phyloP scores from a whole-genome alignment of 768 basidiomycete genomes.

The Jaapia argillacea region DNA sequence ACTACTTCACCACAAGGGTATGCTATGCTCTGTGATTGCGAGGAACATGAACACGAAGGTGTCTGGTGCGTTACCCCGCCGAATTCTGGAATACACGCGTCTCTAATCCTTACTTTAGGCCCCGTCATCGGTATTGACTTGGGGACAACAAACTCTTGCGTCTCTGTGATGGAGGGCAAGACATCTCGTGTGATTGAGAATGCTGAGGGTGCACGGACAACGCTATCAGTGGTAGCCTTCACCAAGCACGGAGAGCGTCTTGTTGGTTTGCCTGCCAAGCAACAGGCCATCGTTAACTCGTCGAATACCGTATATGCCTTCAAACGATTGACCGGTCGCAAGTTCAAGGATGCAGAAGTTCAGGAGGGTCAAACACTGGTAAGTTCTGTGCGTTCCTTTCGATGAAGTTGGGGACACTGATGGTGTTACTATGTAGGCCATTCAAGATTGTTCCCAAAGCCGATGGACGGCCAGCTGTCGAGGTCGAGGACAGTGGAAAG shows the following conservation, averaged over 20 bases:
- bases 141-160: constrained; percentile 89
- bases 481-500: constrained; percentile 72
- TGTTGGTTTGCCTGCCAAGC: constrained; percentile 92
- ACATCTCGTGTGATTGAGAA: constrained; percentile 94
- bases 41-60: constrained; percentile 97
- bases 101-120: constrained; percentile 28
- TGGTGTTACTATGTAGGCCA: too few species aligned
- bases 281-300: constrained; percentile 94
- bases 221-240: constrained; percentile 97
- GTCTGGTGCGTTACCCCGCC: constrained; percentile 41
- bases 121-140: constrained; percentile 96
- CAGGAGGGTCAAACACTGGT: constrained; percentile 78
- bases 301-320: constrained; percentile 92
- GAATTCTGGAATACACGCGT: neutral
- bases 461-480: constrained; percentile 72
- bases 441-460: constrained; percentile 73
- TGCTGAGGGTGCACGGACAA: constrained; percentile 96
- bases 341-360: constrained; percentile 90
- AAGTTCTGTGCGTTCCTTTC: constrained; percentile 25
- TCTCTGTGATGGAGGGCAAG: constrained; percentile 93
- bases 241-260: constrained; percentile 96
- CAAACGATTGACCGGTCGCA: constrained; percentile 90
- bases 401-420: neutral
- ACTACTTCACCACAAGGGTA: constrained; percentile 34
- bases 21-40: constrained; percentile 66